A percentile compares a stretch with the other conserved stretches of the same genome.
Conservation (phyloP, 768 basidiomycete species). For the Lentinula guzmanii region DNA sequence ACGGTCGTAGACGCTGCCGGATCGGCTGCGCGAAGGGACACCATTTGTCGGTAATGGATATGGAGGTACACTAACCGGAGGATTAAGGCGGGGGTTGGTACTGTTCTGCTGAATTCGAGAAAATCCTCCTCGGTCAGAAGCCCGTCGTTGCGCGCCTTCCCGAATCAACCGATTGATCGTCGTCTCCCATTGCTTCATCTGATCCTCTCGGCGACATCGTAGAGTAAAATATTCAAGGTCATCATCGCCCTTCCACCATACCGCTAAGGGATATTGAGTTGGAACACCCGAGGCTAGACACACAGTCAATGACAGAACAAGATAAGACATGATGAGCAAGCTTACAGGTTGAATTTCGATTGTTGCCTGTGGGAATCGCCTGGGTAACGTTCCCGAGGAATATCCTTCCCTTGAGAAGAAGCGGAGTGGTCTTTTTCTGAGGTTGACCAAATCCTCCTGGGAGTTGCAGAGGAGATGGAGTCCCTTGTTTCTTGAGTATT, state of each 20-base stretch:
- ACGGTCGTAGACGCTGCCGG: constrained; percentile 5
- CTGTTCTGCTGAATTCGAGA: constrained; percentile 47
- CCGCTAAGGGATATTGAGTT: constrained; percentile 73
- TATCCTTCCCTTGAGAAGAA: constrained; percentile 92
- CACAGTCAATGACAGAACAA: neutral
- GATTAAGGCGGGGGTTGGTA: constrained; percentile 28
- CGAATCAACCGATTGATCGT: constrained; percentile 85
- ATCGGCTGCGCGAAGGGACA: neutral
- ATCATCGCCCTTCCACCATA: constrained; percentile 94
- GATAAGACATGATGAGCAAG: constrained; percentile 13
- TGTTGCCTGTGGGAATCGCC: constrained; percentile 57
- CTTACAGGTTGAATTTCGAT: constrained; percentile 51
- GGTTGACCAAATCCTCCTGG: constrained; percentile 43
- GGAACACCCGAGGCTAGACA: constrained; percentile 38
- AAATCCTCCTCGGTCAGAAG: constrained; percentile 55
- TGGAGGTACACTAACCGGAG: neutral
- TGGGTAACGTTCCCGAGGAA: constrained; percentile 94
- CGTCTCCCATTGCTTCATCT: constrained; percentile 87
- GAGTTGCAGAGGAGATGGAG: constrained; percentile 37
- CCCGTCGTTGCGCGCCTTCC: constrained; percentile 64
- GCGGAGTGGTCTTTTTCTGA: constrained; percentile 72
- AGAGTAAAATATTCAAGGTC: constrained; percentile 92
- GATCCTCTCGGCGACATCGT: constrained; percentile 88
- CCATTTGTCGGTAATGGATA: constrained; percentile 1
- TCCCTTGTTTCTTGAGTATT: constrained; percentile 77